phyloP scores from a whole-genome alignment of 345 rosid genomes.

The Eucalyptus guilfoylei region DNA sequence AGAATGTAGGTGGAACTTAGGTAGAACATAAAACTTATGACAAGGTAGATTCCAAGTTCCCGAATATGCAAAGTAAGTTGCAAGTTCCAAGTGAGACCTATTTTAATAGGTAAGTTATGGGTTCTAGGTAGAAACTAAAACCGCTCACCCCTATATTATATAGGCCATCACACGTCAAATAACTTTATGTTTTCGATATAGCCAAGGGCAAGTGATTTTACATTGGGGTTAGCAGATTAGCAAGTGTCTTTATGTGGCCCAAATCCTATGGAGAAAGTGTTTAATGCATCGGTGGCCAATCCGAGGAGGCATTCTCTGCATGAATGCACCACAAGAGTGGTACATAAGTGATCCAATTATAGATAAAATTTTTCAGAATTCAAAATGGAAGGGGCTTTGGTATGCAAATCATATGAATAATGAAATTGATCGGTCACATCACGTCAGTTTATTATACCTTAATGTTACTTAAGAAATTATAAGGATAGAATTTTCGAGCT shows the following conservation, averaged over 20 bases:
- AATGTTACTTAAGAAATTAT: not conserved
- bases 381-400: not conserved
- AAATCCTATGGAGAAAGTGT: not conserved
- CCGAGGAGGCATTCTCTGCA: not conserved
- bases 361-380: not conserved
- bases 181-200: not conserved
- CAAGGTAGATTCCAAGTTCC: no score
- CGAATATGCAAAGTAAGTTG: no score
- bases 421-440: not conserved
- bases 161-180: not conserved
- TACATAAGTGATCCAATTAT: not conserved
- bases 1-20: no score
- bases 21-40: no score
- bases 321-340: not conserved
- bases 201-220: not conserved
- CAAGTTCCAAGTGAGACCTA: no score
- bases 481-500: not conserved
- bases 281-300: not conserved
- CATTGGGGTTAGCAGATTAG: not conserved
- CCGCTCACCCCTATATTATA: not conserved
- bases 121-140: no score
- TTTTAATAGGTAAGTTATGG: rapidly evolving
- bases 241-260: not conserved
- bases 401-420: not conserved
- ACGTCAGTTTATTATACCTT: rapidly evolving